Conservation (phyloP, 305 asterid genomes). For the Galium porrigens region DNA sequence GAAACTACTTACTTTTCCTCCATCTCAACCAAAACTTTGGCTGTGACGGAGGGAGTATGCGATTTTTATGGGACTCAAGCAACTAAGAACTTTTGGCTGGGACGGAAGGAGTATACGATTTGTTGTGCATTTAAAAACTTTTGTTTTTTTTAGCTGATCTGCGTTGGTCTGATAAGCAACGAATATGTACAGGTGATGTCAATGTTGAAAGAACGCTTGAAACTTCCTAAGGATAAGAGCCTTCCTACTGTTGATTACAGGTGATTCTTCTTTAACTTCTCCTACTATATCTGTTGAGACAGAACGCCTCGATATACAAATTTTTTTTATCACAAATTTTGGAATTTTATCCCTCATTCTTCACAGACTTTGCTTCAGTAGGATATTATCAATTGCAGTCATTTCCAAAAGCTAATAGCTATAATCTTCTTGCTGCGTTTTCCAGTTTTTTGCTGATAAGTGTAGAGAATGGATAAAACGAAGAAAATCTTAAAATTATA, state of each 20-base stretch:
- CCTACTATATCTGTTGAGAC: not conserved
- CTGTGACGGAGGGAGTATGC: no score
- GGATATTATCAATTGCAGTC: not conserved
- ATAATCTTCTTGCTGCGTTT: not conserved
- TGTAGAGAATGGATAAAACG: not conserved
- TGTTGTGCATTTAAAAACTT: not conserved
- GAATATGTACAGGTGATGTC: conserved; percentile 47
- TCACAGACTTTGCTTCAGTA: not conserved
- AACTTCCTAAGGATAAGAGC: conserved; percentile 37
- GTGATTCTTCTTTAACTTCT: conserved; percentile 26
- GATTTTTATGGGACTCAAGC: no score
- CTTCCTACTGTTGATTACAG: conserved; percentile 83
- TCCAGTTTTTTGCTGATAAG: not conserved
- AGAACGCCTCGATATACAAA: not conserved
- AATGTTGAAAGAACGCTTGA: conserved; percentile 70
- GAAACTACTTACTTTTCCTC: not conserved
- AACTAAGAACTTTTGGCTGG: no score
- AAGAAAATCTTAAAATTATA: not conserved
- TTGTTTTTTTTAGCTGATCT: not conserved
- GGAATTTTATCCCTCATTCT: not conserved
- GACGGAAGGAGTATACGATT: not conserved
- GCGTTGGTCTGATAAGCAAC: conserved; percentile 21
- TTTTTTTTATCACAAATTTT: not conserved
- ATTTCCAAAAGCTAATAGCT: not conserved
- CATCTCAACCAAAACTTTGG: no score